These are phyloP conservation scores for Phaeotremella fagi DNA, from an alignment of 768 basidiomycete genomes.

Conservation along the genomic window DNA sequence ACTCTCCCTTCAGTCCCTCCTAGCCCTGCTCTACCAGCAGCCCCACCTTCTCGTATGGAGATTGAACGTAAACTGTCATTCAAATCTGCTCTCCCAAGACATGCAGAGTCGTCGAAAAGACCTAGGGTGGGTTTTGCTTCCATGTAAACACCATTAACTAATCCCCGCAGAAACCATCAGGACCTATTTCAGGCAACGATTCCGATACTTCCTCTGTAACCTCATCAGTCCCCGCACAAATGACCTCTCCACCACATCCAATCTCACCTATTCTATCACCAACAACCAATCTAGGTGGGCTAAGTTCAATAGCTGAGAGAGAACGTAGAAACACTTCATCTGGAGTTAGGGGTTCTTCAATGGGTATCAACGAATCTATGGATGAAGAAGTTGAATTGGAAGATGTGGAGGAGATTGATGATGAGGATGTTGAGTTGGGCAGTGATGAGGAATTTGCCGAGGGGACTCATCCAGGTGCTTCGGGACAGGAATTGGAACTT, in stretches of 20 bases:
- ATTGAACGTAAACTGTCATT: slow-evolving; percentile 44
- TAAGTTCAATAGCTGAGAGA: slow-evolving; percentile 30
- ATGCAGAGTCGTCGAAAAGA: slow-evolving; percentile 29
- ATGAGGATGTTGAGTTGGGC: slow-evolving; percentile 35
- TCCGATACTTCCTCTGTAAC: slow-evolving; percentile 41
- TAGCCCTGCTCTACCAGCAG: slow-evolving; percentile 19
- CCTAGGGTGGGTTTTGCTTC: slow-evolving; percentile 15
- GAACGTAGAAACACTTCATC: too few species aligned
- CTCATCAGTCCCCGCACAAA: slow-evolving; percentile 18
- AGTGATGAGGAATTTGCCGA: slow-evolving; percentile 20
- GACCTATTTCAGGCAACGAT: slow-evolving; percentile 32
- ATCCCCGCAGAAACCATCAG: slow-evolving; percentile 4
- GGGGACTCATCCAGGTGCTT: slow-evolving; percentile 2
- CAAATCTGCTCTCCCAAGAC: slow-evolving; percentile 24
- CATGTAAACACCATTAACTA: not conserved
- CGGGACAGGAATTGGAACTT: slow-evolving; percentile 30
- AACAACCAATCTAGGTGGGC: too few species aligned
- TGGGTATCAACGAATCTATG: slow-evolving; percentile 10
- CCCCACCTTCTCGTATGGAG: slow-evolving; percentile 38
- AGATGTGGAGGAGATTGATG: slow-evolving; percentile 53
- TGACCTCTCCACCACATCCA: slow-evolving; percentile 16
- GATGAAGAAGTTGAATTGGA: slow-evolving; percentile 31
- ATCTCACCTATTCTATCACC: slow-evolving; percentile 22
- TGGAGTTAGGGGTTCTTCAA: not conserved
- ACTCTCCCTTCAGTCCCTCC: too few species aligned